These are phyloP conservation scores for Aspergillus biplanus DNA, from an alignment of 495 filamentous ascomycete species.

Conservation along the genomic window DNA sequence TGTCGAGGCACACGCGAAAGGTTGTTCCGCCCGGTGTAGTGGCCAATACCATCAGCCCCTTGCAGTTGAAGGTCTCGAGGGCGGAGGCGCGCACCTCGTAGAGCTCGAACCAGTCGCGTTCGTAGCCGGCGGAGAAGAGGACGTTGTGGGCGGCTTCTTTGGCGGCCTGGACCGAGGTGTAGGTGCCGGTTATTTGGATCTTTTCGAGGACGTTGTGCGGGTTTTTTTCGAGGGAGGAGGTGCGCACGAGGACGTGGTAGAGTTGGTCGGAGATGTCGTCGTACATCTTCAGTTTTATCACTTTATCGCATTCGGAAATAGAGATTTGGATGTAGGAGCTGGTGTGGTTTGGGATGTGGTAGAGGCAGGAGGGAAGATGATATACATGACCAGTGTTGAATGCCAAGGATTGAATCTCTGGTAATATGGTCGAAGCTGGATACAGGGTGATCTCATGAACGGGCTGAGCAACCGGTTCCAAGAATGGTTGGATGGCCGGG, in stretches of 20 bases:
- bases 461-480: too few species aligned
- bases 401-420: too few species aligned
- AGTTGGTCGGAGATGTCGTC: slow-evolving; percentile 4
- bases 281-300: neutral
- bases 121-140: slow-evolving; percentile 28
- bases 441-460: too few species aligned
- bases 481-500: too few species aligned
- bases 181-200: slow-evolving; percentile 26
- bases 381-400: too few species aligned
- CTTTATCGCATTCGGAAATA: neutral
- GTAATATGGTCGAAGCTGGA: too few species aligned
- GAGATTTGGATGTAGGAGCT: too few species aligned
- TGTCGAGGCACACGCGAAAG: slow-evolving; percentile 26
- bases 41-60: slow-evolving; percentile 21
- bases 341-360: too few species aligned
- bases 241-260: slow-evolving; percentile 24
- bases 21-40: slow-evolving; percentile 24
- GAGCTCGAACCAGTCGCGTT: slow-evolving; percentile 26
- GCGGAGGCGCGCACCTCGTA: slow-evolving; percentile 15
- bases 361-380: too few species aligned
- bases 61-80: slow-evolving; percentile 7
- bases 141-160: slow-evolving; percentile 27
- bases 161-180: slow-evolving; percentile 30
- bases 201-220: slow-evolving; percentile 20
- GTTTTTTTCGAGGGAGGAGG: slow-evolving; percentile 17